Percentiles rank a stretch among this genome's conserved stretches.
Evolutionary conservation across 202 grass and related monocot genomes (phyloP).

Genomic region (Tripidium arundinaceum): DNA sequence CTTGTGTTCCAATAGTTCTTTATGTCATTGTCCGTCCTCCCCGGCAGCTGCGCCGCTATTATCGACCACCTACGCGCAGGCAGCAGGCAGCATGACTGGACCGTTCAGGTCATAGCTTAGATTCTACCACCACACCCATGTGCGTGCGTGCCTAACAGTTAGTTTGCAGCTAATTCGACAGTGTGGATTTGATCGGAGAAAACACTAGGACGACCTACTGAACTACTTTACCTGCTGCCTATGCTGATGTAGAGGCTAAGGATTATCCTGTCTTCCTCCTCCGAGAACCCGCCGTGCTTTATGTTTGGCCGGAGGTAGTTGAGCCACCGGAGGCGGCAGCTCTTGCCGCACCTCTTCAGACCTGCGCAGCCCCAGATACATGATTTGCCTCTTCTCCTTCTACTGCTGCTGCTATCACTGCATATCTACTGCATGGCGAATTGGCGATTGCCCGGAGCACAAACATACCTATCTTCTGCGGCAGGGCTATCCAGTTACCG

Average conservation of each 20-base stretch:
- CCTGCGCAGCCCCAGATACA: slow-evolving; percentile 38
- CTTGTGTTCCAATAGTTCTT: slow-evolving; percentile 99
- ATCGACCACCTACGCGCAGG: slow-evolving; percentile 77
- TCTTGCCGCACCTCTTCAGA: slow-evolving; percentile 92
- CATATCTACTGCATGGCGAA: background rate
- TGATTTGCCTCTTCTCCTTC: background rate
- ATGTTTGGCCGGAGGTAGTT: slow-evolving; percentile 98
- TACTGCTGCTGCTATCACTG: background rate
- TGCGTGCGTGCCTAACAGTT: slow-evolving; percentile 37
- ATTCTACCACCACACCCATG: background rate
- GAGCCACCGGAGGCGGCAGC: slow-evolving; percentile 97
- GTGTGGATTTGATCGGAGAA: slow-evolving; percentile 28
- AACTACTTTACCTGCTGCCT: slow-evolving; percentile 76
- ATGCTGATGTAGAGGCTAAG: slow-evolving; percentile 89
- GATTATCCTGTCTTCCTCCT: slow-evolving; percentile 93
- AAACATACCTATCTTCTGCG: slow-evolving; percentile 83
- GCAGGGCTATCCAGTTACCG: slow-evolving; percentile 94
- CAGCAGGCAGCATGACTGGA: slow-evolving; percentile 15
- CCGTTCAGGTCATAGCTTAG: slow-evolving; percentile 35
- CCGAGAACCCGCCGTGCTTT: slow-evolving; percentile 89
- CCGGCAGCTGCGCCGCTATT: slow-evolving; percentile 90
- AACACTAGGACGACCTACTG: background rate
- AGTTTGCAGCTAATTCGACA: slow-evolving; percentile 35
- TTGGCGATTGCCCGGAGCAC: background rate
- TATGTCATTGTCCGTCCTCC: slow-evolving; percentile 97